These are phyloP conservation scores for Calonectria henricotiae DNA, from an alignment of 2,329 filamentous ascomycete genomes.

Conservation along the genomic window DNA sequence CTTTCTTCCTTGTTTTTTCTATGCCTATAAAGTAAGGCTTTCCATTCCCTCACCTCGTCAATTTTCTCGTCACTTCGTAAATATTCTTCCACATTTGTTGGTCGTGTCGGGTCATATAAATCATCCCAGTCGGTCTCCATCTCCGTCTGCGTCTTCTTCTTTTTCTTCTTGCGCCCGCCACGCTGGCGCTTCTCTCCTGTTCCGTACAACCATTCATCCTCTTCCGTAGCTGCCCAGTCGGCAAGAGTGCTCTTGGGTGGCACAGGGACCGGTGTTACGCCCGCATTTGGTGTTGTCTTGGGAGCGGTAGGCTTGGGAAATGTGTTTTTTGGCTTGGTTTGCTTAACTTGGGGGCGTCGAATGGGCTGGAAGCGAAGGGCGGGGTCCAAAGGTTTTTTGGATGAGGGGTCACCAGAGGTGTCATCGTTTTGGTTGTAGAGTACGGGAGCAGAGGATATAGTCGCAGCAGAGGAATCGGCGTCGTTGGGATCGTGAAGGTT, in stretches of 20 bases:
- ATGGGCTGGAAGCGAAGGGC: conserved; percentile 91
- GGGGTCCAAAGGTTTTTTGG: conserved; percentile 74
- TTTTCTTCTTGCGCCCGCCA: conserved; percentile 85
- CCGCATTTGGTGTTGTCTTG: conserved; percentile 55
- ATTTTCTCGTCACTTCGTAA: conserved; percentile 88
- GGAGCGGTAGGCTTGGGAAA: conserved; percentile 66
- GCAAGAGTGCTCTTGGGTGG: conserved; percentile 80
- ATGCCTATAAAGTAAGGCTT: conserved; percentile 83
- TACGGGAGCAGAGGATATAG: conserved; percentile 85
- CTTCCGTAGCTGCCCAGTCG: conserved; percentile 84
- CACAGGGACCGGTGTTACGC: conserved; percentile 54
- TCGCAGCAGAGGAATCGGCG: conserved; percentile 65
- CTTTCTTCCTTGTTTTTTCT: conserved; percentile 65
- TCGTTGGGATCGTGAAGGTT: conserved; percentile 80
- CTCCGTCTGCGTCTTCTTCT: conserved; percentile 73
- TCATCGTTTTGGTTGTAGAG: conserved; percentile 75
- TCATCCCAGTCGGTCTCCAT: conserved; percentile 89
- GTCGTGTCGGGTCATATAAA: conserved; percentile 87
- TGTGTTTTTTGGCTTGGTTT: conserved; percentile 73
- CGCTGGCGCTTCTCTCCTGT: conserved; percentile 78
- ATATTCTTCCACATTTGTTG: conserved; percentile 90
- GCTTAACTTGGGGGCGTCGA: conserved; percentile 79
- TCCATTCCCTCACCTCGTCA: conserved; percentile 88
- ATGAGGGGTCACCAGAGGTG: conserved; percentile 61
- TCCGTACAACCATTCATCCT: conserved; percentile 86